Evolutionary conservation across 352 stramenopile species (phyloP), one percentile per base, ranked within the genome.

Genomic region (Blastocystis sp.): DNA sequence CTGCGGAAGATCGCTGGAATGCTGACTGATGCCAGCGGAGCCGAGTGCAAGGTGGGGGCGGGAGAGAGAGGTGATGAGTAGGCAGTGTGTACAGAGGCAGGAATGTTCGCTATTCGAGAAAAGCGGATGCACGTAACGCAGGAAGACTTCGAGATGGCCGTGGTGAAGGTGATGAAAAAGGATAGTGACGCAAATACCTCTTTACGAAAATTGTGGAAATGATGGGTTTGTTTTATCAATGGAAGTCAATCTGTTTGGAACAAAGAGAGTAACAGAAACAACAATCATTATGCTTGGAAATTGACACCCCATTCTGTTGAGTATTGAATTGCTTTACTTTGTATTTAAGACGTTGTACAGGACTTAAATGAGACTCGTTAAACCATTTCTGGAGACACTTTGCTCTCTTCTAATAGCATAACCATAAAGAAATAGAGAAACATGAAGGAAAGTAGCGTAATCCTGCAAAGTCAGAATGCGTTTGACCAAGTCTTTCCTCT

Each of bases 121-220:
- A 94, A 97, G 89, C 94, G 97, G 84, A 98, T 99, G 75, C 97
- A 99, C 93, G 97, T 99, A 34, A 99, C 97, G 37, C 97, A 99
- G 91, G 97, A 99, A 93, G 97, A 99, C 93, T 99, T 99, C 92
- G 96, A 99, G 92, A 99, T 99, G 97, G 96, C 97, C 11, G 97
- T 98, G 34, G 97, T 95, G 75, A 99, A 99, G 94, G 97, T 99
- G 82, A 99, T 99, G 97, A 99, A 99, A 96, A 99, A 99, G 93
- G 97, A 99, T 90, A 95, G 94, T 75, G 97, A 99, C 90, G 89
- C 90, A 90, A 96, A 97, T 91, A 97, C 98, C 92, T 98, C 95
- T 92, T 96, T 99, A 91, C 96, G 97, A 92, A 98, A 98, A 93
- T 93, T 99, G 82, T 99, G 97, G 97, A 99, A 99, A 94, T 99